Percentiles rank a stretch among this genome's conserved stretches.
Evolutionary conservation across 306 rosid genomes (phyloP).

Genomic region (Arachis stenosperma): DNA sequence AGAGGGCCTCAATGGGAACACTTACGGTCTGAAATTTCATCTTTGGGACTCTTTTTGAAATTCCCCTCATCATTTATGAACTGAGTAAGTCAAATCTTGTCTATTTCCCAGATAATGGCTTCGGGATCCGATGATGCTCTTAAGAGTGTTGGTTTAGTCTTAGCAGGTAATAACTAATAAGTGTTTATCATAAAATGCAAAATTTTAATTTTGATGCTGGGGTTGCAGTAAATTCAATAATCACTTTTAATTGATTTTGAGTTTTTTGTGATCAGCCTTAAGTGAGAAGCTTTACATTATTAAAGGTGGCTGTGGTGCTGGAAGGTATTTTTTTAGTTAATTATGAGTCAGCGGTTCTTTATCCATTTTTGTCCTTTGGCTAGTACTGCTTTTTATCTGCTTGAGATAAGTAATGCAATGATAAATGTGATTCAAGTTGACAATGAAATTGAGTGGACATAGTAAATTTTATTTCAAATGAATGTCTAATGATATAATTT

Average conservation of each 20-base stretch:
- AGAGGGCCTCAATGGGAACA: slow-evolving; percentile 76
- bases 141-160: slow-evolving; percentile 72
- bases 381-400: slow-evolving; percentile 31
- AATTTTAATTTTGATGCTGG: slow-evolving; percentile 26
- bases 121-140: slow-evolving; percentile 87
- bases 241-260: slow-evolving; percentile 38
- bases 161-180: slow-evolving; percentile 77
- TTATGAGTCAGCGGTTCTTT: slow-evolving; percentile 31
- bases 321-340: slow-evolving; percentile 63
- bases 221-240: slow-evolving; percentile 28
- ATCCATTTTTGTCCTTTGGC: slow-evolving; percentile 26
- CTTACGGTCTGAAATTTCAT: slow-evolving; percentile 72
- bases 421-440: slow-evolving; percentile 26
- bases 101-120: slow-evolving; percentile 78
- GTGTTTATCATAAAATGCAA: slow-evolving; percentile 31
- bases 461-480: neutral
- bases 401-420: slow-evolving; percentile 37
- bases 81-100: slow-evolving; percentile 36
- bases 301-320: slow-evolving; percentile 90
- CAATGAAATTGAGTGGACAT: slow-evolving; percentile 29
- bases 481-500: slow-evolving; percentile 21
- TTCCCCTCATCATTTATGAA: slow-evolving; percentile 37
- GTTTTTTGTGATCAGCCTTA: slow-evolving; percentile 63
- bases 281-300: slow-evolving; percentile 95
- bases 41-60: slow-evolving; percentile 35